Evolutionary conservation across 306 rosid species (phyloP), one percentile per base, ranked within the genome.

Genomic region (Begonia masoniana): DNA sequence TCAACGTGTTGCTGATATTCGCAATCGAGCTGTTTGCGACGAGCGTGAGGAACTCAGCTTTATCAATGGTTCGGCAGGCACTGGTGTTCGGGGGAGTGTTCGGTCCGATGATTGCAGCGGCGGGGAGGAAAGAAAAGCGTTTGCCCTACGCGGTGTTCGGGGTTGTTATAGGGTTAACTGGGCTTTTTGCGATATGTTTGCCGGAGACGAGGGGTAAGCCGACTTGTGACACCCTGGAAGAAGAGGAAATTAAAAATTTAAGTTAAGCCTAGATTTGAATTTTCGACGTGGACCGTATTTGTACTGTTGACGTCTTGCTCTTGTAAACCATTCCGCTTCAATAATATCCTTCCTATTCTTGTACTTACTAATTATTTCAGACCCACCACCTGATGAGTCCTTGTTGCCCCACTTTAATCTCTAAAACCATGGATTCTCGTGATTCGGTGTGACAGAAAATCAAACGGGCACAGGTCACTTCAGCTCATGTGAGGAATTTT

Each of bases 51-150:
- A 85, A 81, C 77, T 73, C 84, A 7, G 91, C 82, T 4, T 4
- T 76, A 50, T 66, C 95, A 3, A 55, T 85, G 78, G 82, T 73
- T 46, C 71, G 91, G 61, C 82, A 78, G n/a, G 86, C 89, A 6
- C 51, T 72, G 60, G 89, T 81, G 63, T 14, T 84, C n/a, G 94
- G 89, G 3, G 95, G 87, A 0, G 71, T 67, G 31, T 63, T 81
- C 12, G 62, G 80, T 55, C 80, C 91, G 9, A 2, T 68, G 58
- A 14, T 84, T 48, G 76, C 82, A 0, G 76, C 78, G 1, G 78
- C 78, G 0, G 87, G 83, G 4, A 72, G 80, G 50, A 61, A 2
- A 12, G 6, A 63, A 8, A 67, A 67, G 53, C 15, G 76, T 47
- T 14, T 71, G n/a, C 71, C 91, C 3, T 81, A 65, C 56, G 82